phyloP scores from a whole-genome alignment of 2,329 filamentous ascomycete species.

The Paraphoma sp. region DNA sequence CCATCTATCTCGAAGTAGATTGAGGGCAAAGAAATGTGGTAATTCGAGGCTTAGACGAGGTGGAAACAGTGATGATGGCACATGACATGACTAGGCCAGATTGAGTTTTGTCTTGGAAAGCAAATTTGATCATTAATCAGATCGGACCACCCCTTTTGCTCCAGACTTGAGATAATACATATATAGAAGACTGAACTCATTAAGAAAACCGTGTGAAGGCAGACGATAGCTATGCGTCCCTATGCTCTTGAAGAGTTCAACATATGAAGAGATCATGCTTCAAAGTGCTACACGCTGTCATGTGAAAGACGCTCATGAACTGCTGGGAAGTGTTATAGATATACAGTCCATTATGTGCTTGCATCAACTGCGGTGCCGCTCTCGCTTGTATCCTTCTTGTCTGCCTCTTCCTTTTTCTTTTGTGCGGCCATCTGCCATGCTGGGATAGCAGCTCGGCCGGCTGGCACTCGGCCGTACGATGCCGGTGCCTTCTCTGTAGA shows the following conservation, averaged over 20 bases:
- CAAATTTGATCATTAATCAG: neutral
- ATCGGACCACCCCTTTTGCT: neutral
- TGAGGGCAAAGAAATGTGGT: too few species aligned
- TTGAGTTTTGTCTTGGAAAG: too few species aligned
- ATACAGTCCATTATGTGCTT: slow-evolving; percentile 23
- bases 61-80: too few species aligned
- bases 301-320: neutral
- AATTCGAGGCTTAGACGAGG: too few species aligned
- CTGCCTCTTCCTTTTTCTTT: slow-evolving; percentile 51
- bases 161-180: slow-evolving; percentile 8
- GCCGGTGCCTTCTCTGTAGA: slow-evolving; percentile 38
- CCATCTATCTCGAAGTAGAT: too few species aligned
- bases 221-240: too few species aligned
- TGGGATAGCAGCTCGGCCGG: slow-evolving; percentile 55
- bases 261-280: neutral
- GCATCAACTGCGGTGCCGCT: slow-evolving; percentile 46
- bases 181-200: slow-evolving; percentile 2
- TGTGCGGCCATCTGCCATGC: slow-evolving; percentile 62
- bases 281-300: neutral
- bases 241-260: too few species aligned
- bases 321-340: neutral
- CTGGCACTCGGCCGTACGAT: slow-evolving; percentile 40
- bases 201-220: too few species aligned
- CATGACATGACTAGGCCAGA: too few species aligned
- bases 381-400: slow-evolving; percentile 52